phyloP scores from a whole-genome alignment of 225 moss, liverwort and hornwort genomes.

The Anthoceros angustus region DNA sequence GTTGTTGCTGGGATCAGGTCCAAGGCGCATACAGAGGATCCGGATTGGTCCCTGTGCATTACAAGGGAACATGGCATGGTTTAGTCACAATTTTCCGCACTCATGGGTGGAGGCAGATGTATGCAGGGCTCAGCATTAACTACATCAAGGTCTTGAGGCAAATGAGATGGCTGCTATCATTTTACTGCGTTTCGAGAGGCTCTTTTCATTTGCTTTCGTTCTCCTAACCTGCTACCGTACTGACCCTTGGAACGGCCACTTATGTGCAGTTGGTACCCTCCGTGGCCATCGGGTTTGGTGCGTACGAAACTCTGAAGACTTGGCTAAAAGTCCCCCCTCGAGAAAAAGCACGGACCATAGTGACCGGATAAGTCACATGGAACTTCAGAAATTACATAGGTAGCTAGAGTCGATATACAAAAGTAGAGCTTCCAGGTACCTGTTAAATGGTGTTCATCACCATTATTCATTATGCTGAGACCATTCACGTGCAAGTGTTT shows the following conservation, averaged over 20 bases:
- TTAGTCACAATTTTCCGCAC: slow-evolving; percentile 42
- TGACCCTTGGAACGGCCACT: background rate
- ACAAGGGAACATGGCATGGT: slow-evolving; percentile 70
- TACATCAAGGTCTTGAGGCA: slow-evolving; percentile 45
- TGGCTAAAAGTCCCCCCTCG: slow-evolving; percentile 62
- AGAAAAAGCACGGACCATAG: slow-evolving; percentile 10
- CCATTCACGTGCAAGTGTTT: too few relatives aligned
- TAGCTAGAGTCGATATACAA: too few relatives aligned
- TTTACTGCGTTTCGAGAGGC: background rate
- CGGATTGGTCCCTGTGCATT: slow-evolving; percentile 36
- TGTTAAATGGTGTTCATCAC: too few relatives aligned
- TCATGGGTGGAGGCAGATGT: slow-evolving; percentile 87
- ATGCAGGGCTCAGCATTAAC: slow-evolving; percentile 82
- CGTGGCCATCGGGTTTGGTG: slow-evolving; percentile 86
- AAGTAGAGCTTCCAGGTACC: too few relatives aligned
- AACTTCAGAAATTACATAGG: too few relatives aligned
- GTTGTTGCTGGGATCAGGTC: slow-evolving; percentile 22
- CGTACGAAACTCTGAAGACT: slow-evolving; percentile 64
- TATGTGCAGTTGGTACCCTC: slow-evolving; percentile 50
- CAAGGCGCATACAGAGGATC: slow-evolving; percentile 38
- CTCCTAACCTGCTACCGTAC: background rate
- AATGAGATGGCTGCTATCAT: background rate
- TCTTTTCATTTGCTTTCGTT: background rate
- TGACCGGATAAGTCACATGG: background rate
- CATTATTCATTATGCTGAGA: too few relatives aligned